Base-by-base conservation (phyloP, 1,284 basidiomycete genomes). In the Pholiota adiposa region DNA sequence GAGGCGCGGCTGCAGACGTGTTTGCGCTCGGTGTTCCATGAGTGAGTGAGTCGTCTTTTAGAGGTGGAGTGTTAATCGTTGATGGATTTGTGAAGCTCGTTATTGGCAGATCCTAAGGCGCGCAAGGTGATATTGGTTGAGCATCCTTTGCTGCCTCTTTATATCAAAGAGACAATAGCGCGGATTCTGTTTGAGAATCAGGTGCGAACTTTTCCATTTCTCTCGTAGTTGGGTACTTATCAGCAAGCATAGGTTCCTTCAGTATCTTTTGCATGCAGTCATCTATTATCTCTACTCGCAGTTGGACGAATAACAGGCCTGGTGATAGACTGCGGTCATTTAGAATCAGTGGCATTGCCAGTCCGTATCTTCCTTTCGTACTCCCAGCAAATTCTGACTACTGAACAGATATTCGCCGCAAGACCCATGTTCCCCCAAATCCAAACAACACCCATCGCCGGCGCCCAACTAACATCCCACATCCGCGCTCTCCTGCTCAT, bases 71-170 rank as follows among this genome's bases (percentile, higher is more conserved):
- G 25, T 57, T 44, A 18, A 33, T 18, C 52, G 62, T 63, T 66
- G 54, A 64, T 59, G 44, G 48, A 61, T 56, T 54, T 55, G 61
- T 59, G 59, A 69, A 96, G 95, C 69, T 91, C 94, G 58, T 83
- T 99, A 48, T 83, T 98, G 73, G 92, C 93, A 62, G 97, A 98
- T 71, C 92, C 96, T 0, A 97, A 95, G 73, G 89, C 93, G 34
- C 86, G 97, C 51, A 97, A 97, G 73, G 90, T 99, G 58, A 92
- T 98, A 52, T 70, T 99, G 25, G 81, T 97, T 5, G 96, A 98
- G 74, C 92, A 94, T 70, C 93, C 97, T 0, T 78, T 97, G 51
- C 78, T 97, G 11, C 93, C 96, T 0, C 75, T 92, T 1, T 84
- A 89, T 62, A 87, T 98, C 70, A 97, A 97, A 74, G 92, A 96